These are phyloP conservation scores for Diaporthe caulivora DNA, from an alignment of 2,329 filamentous ascomycete species.

Conservation along the genomic window DNA sequence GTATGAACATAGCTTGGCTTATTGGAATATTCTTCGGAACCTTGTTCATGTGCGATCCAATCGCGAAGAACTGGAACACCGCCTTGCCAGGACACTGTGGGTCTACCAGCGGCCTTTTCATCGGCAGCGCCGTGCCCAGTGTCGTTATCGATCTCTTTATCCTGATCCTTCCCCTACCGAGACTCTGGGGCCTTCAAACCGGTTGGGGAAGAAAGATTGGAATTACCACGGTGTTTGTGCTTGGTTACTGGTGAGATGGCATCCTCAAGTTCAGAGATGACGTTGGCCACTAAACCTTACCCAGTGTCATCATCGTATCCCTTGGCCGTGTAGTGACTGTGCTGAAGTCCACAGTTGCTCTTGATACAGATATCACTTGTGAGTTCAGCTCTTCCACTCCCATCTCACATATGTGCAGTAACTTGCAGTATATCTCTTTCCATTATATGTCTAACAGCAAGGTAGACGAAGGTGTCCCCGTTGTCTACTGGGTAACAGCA, in stretches of 20 bases:
- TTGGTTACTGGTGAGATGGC: conserved; percentile 40
- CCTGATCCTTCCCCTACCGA: conserved; percentile 40
- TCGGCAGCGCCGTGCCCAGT: conserved; percentile 39
- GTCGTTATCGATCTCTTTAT: conserved; percentile 41
- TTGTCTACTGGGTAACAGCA: background rate
- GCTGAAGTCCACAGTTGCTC: background rate
- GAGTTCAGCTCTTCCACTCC: background rate
- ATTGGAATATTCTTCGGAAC: conserved; percentile 39
- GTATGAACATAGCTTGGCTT: conserved; percentile 35
- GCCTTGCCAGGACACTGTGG: conserved; percentile 18
- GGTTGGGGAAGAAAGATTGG: conserved; percentile 34
- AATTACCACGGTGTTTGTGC: conserved; percentile 36
- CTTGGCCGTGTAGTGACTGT: background rate
- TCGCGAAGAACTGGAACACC: background rate
- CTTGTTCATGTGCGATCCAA: conserved; percentile 39
- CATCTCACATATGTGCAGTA: background rate
- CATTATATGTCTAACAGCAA: background rate
- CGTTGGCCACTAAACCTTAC: background rate
- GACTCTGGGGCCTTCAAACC: conserved; percentile 40
- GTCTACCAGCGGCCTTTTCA: background rate
- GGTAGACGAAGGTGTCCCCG: background rate
- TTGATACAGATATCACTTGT: background rate
- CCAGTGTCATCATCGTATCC: background rate
- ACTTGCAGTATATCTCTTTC: background rate
- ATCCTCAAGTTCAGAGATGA: too few species aligned